A percentile compares a stretch with the other conserved stretches of the same genome.
Conservation (phyloP, 106 monocot genomes). For the Dactylorhiza incarnata region DNA sequence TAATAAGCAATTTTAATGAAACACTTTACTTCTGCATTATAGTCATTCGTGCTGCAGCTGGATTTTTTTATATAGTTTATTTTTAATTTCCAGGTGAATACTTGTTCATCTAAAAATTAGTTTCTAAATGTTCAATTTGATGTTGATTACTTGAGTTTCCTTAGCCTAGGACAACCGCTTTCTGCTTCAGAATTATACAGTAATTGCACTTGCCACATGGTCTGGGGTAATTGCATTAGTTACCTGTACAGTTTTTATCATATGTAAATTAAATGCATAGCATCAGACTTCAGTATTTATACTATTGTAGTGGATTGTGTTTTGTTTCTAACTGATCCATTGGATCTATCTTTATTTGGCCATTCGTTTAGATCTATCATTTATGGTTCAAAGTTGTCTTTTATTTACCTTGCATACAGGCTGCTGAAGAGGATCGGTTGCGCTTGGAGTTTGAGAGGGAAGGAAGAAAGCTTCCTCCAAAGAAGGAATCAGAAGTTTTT, state of each 20-base stretch:
- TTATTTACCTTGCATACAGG: slow-evolving; percentile 32
- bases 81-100: background rate
- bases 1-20: background rate
- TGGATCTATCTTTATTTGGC: too few relatives aligned
- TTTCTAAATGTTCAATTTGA: background rate
- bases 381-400: background rate
- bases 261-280: background rate
- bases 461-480: slow-evolving; percentile 95
- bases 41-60: background rate
- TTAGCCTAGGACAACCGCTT: background rate
- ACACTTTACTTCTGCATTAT: background rate
- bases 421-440: slow-evolving; percentile 76
- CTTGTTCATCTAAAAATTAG: background rate
- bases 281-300: background rate
- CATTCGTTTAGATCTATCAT: too few relatives aligned
- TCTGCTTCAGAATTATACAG: background rate
- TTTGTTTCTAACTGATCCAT: too few relatives aligned
- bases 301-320: too few relatives aligned
- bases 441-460: slow-evolving; percentile 91
- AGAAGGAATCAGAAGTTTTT: slow-evolving; percentile 72
- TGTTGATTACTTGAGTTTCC: background rate
- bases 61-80: background rate
- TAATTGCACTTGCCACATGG: background rate
- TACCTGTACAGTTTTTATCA: background rate
- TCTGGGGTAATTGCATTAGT: background rate